A percentile compares a stretch with the other conserved stretches of the same genome.
These are phyloP conservation scores for Magnolia officinalis DNA, from an alignment of 164 flowering plant species.

Conservation along the genomic window DNA sequence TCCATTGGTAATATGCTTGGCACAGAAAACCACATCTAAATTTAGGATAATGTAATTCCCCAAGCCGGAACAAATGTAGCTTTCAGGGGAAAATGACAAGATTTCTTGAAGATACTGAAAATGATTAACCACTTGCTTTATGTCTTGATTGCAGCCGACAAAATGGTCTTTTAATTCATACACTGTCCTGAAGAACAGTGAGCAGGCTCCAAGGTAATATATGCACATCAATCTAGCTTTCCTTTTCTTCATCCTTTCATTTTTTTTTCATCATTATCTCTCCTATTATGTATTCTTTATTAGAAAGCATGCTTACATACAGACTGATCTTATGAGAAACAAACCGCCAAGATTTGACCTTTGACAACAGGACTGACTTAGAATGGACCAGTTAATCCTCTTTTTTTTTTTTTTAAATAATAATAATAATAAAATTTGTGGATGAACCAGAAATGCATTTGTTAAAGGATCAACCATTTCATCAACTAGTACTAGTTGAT, in stretches of 20 bases:
- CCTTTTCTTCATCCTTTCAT: too few relatives aligned
- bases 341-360: too few relatives aligned
- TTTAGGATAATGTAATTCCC: neutral
- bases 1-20: neutral
- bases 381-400: neutral
- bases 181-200: constrained; percentile 69
- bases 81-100: neutral
- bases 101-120: neutral
- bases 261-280: too few relatives aligned
- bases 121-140: neutral
- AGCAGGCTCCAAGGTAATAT: constrained; percentile 78
- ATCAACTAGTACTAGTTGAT: too few relatives aligned
- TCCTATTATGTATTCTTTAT: too few relatives aligned
- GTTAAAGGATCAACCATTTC: too few relatives aligned
- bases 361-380: too few relatives aligned
- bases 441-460: neutral
- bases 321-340: too few relatives aligned
- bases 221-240: too few relatives aligned
- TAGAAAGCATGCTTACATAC: too few relatives aligned
- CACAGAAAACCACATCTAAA: neutral
- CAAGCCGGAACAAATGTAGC: neutral
- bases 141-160: constrained; percentile 57
- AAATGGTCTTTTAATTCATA: constrained; percentile 93
- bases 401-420: too few relatives aligned
- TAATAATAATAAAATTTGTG: too few relatives aligned